Evolutionary conservation across 1,284 basidiomycete species (phyloP).

Genomic region (Apiotrichum domesticum): DNA sequence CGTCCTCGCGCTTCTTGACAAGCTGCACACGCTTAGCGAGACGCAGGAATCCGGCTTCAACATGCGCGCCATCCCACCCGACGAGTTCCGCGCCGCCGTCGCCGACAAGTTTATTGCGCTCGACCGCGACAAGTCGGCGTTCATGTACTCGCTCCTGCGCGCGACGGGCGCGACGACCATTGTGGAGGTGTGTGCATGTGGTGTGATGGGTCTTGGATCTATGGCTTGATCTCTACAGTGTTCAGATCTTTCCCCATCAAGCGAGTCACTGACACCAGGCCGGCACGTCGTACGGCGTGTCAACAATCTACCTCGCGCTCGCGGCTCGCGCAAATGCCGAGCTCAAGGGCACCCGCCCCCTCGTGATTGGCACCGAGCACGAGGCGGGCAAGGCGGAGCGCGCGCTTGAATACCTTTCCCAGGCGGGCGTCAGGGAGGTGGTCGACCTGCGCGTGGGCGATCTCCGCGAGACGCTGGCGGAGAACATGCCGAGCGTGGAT

Average conservation of each 20-base stretch:
- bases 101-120: conserved; percentile 32
- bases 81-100: conserved; percentile 18
- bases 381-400: conserved; percentile 22
- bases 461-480: conserved; percentile 25
- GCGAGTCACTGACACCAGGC: conserved; percentile 9
- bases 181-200: conserved; percentile 18
- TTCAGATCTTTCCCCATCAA: not conserved
- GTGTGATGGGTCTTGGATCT: not conserved
- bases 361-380: conserved; percentile 30
- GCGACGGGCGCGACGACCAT: conserved; percentile 18
- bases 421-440: conserved; percentile 19
- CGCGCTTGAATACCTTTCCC: conserved; percentile 20
- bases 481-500: conserved; percentile 20
- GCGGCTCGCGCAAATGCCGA: conserved; percentile 19
- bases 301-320: conserved; percentile 33
- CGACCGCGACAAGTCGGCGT: conserved; percentile 32
- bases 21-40: conserved; percentile 19
- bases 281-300: conserved; percentile 31
- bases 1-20: conserved; percentile 16
- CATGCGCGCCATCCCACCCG: not conserved
- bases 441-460: conserved; percentile 34
- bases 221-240: not conserved
- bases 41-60: conserved; percentile 19
- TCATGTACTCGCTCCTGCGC: conserved; percentile 22
- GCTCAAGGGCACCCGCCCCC: conserved; percentile 4